Evolutionary conservation across 768 basidiomycete species (phyloP).

Genomic region (Fomitopsis pulvina): DNA sequence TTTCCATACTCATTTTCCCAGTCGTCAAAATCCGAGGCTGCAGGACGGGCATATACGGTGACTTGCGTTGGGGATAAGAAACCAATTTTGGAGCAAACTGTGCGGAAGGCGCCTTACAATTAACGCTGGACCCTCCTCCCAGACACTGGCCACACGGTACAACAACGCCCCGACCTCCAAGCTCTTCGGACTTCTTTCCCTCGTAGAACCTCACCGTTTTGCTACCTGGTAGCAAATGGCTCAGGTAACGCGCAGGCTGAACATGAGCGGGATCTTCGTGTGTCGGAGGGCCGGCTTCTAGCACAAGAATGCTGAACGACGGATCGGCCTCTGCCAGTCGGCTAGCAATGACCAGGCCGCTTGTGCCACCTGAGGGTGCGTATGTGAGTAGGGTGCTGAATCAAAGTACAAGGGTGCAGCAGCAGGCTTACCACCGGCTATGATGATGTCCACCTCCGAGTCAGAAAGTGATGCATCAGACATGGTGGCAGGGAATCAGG

Average conservation of each 20-base stretch:
- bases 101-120: no score
- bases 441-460: slow-evolving; percentile 9
- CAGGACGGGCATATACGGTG: slow-evolving; percentile 50
- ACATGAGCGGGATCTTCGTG: slow-evolving; percentile 36
- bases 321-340: slow-evolving; percentile 48
- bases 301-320: slow-evolving; percentile 46
- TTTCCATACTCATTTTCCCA: slow-evolving; percentile 49
- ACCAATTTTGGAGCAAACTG: no score
- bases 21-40: slow-evolving; percentile 61
- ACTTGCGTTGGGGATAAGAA: no score
- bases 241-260: slow-evolving; percentile 46
- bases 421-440: slow-evolving; percentile 21
- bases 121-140: slow-evolving; percentile 57
- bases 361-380: slow-evolving; percentile 30
- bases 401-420: no score
- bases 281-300: slow-evolving; percentile 53
- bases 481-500: not conserved
- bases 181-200: slow-evolving; percentile 31
- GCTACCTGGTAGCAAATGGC: slow-evolving; percentile 31
- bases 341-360: slow-evolving; percentile 47
- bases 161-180: slow-evolving; percentile 36
- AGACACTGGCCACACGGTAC: slow-evolving; percentile 41
- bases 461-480: not conserved
- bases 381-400: not conserved
- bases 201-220: slow-evolving; percentile 38